Evolutionary conservation across 2,329 filamentous ascomycete species (phyloP).

Genomic region (Fusarium temperatum): DNA sequence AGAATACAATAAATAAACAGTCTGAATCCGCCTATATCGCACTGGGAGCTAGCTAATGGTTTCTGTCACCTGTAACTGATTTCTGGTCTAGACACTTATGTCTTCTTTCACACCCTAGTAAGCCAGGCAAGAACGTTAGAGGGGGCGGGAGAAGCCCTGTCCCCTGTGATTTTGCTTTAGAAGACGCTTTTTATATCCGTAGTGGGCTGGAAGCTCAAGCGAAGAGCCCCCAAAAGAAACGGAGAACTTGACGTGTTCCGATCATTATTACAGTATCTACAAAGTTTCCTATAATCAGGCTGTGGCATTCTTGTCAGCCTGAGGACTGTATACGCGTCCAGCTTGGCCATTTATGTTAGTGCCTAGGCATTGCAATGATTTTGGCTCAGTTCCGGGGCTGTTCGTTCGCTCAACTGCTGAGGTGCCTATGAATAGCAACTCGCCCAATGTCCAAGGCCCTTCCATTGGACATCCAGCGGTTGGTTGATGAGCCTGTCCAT

Average conservation of each 20-base stretch:
- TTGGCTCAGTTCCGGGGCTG: neutral
- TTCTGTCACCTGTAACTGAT: neutral
- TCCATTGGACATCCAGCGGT: neutral
- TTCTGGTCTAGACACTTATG: neutral
- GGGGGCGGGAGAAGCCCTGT: slow-evolving; percentile 7
- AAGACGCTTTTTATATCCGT: neutral
- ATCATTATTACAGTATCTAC: neutral
- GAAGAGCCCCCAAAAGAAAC: neutral
- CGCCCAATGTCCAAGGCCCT: neutral
- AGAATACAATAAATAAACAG: neutral
- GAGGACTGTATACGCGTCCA: slow-evolving; percentile 28
- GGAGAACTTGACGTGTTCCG: neutral
- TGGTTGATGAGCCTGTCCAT: neutral
- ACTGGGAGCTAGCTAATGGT: neutral
- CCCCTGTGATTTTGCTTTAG: neutral
- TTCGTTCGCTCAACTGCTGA: neutral
- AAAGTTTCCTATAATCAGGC: slow-evolving; percentile 9
- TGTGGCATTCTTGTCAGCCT: slow-evolving; percentile 23
- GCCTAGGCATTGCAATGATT: neutral
- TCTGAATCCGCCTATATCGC: neutral
- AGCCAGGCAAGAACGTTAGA: slow-evolving; percentile 6
- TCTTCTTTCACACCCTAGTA: neutral
- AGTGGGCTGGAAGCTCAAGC: slow-evolving; percentile 6
- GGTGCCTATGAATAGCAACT: neutral
- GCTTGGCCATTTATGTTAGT: slow-evolving; percentile 4